Percentiles rank a stretch among this genome's conserved stretches.
Evolutionary conservation across 805 yeast genomes (phyloP).

Genomic region (Tetrapisispora pingtungensis): DNA sequence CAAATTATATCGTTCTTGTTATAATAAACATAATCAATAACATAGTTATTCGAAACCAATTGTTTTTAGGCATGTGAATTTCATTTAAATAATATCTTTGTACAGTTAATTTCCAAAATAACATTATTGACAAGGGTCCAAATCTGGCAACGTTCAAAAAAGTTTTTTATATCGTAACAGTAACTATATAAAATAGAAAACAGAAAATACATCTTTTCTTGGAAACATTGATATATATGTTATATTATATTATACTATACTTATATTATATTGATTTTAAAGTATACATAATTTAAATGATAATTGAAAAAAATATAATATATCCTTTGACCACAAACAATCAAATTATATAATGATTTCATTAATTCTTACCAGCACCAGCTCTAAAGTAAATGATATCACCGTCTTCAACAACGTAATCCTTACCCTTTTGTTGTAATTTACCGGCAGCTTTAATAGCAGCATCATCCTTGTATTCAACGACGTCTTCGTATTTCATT

Average conservation of each 20-base stretch:
- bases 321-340: too few species aligned
- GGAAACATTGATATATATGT: background rate
- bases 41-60: too few species aligned
- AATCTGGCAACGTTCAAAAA: too few species aligned
- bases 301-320: background rate
- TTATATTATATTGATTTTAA: background rate
- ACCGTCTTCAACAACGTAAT: conserved; percentile 89
- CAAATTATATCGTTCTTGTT: background rate
- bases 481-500: conserved; percentile 71
- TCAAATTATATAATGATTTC: background rate
- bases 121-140: too few species aligned
- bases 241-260: background rate
- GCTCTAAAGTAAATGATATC: conserved; percentile 88
- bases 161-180: too few species aligned
- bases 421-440: conserved; percentile 85
- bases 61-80: too few species aligned
- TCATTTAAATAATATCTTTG: too few species aligned
- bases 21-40: too few species aligned
- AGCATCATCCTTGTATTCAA: conserved; percentile 71
- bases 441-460: conserved; percentile 83
- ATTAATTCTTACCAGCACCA: conserved; percentile 75
- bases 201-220: too few species aligned
- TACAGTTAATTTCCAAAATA: too few species aligned
- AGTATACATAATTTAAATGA: background rate
- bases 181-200: too few species aligned